Conservation (phyloP, 805 yeast species). For the Metschnikowia hibisci region DNA sequence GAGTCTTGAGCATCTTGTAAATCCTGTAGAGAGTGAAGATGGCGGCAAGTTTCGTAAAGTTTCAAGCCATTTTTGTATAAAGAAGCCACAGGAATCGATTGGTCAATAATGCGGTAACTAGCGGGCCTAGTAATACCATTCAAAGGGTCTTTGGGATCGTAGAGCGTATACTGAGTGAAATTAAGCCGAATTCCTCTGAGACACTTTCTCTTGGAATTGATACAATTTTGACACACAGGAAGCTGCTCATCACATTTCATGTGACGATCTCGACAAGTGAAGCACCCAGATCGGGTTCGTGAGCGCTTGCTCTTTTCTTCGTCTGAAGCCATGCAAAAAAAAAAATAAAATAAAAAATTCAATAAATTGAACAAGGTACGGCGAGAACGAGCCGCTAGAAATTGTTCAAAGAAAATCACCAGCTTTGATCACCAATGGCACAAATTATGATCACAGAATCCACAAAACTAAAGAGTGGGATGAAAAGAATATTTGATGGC, state of each 20-base stretch:
- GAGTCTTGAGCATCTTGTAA: conserved; percentile 28
- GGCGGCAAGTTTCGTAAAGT: conserved; percentile 30
- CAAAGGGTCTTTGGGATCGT: conserved; percentile 24
- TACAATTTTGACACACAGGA: conserved; percentile 58
- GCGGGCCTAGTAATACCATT: neutral
- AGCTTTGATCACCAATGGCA: neutral
- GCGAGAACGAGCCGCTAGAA: neutral
- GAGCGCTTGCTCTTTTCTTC: conserved; percentile 24
- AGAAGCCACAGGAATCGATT: conserved; percentile 40
- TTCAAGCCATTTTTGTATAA: conserved; percentile 33
- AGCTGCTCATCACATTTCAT: conserved; percentile 64
- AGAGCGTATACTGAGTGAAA: conserved; percentile 40
- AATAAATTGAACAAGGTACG: too few species aligned
- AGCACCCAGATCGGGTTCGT: conserved; percentile 49
- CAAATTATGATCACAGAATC: neutral
- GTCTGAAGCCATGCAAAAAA: conserved; percentile 5
- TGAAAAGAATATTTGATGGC: conserved; percentile 4
- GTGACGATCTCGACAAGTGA: conserved; percentile 61
- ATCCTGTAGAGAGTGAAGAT: conserved; percentile 30
- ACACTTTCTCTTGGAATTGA: conserved; percentile 46
- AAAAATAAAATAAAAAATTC: too few species aligned
- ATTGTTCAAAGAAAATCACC: neutral
- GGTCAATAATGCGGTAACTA: conserved; percentile 32
- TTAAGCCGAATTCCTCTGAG: conserved; percentile 45
- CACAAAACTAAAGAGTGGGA: neutral